Conservation (phyloP, 768 basidiomycete species). For the Lentinula aciculospora region DNA sequence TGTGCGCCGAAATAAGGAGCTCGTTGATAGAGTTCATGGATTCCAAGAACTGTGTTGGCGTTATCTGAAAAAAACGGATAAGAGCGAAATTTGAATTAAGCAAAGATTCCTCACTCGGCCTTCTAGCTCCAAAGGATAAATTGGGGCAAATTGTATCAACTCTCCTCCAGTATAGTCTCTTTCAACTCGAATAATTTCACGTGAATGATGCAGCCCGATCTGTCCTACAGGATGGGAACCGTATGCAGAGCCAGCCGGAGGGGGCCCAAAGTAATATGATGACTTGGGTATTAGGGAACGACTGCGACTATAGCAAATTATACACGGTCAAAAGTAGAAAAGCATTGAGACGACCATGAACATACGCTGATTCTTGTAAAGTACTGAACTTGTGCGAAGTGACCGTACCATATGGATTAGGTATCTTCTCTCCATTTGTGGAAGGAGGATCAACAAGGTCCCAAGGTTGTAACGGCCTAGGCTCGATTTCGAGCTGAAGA, state of each 20-base stretch:
- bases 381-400: constrained; percentile 37
- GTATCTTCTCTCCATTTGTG: constrained; percentile 13
- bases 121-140: constrained; percentile 89
- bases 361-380: constrained; percentile 39
- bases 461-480: constrained; percentile 61
- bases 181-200: constrained; percentile 89
- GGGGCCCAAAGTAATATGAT: constrained; percentile 81
- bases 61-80: constrained; percentile 49
- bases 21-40: constrained; percentile 91
- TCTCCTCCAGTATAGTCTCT: constrained; percentile 91
- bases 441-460: constrained; percentile 47
- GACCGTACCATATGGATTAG: constrained; percentile 37
- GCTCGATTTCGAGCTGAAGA: constrained; percentile 44
- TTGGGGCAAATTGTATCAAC: constrained; percentile 81
- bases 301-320: constrained; percentile 20
- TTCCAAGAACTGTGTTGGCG: constrained; percentile 84
- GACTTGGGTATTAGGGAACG: constrained; percentile 67
- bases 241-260: constrained; percentile 70
- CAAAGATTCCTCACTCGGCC: constrained; percentile 61
- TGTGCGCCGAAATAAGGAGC: constrained; percentile 81
- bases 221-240: constrained; percentile 78
- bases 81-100: not conserved
- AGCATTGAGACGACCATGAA: constrained; percentile 9
- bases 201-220: constrained; percentile 84
- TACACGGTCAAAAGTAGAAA: constrained; percentile 9